phyloP scores from a whole-genome alignment of 306 rosid genomes.

The Psophocarpus tetragonolobus region DNA sequence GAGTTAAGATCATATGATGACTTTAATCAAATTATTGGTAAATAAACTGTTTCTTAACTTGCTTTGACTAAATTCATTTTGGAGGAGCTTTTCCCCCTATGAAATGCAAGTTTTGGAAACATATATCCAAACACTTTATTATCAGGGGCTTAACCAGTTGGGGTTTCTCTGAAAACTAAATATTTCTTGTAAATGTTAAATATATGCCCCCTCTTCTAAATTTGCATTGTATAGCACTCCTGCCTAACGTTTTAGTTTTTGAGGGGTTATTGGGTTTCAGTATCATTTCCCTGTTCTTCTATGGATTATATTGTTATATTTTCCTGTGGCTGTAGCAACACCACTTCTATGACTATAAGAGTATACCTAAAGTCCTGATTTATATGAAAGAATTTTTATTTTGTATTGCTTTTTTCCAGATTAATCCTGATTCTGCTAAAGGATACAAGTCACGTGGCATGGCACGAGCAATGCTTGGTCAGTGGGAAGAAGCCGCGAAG shows the following conservation, averaged over 20 bases:
- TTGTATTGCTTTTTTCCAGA: slow-evolving; percentile 43
- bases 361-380: no score
- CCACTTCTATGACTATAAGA: no score
- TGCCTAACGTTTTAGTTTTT: background rate
- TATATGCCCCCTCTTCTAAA: background rate
- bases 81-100: background rate
- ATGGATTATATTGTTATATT: background rate
- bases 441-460: slow-evolving; percentile 92
- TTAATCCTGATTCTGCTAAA: slow-evolving; percentile 94
- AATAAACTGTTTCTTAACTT: background rate
- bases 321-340: background rate
- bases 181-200: background rate
- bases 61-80: background rate
- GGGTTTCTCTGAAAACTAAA: background rate
- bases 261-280: background rate
- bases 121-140: background rate
- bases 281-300: background rate
- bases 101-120: background rate
- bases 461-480: slow-evolving; percentile 81
- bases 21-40: background rate
- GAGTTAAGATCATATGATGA: background rate
- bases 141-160: background rate
- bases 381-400: background rate
- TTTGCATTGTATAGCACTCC: background rate
- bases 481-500: slow-evolving; percentile 88